Base-by-base conservation (phyloP, 306 rosid genomes). In the Pyrus betulifolia region DNA sequence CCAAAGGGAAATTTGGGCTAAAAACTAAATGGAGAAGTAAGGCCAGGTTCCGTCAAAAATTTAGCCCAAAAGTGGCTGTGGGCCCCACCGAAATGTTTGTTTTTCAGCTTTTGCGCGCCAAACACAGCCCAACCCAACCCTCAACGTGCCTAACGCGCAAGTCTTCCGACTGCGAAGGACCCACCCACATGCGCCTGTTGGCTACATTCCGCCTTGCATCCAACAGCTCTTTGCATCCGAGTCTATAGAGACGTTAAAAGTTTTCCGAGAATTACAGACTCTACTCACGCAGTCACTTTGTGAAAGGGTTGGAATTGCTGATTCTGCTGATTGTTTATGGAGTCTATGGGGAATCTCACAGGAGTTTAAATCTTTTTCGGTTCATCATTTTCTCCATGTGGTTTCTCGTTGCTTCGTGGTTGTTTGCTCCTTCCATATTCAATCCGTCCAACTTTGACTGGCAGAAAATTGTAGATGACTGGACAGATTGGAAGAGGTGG, bases 401-500 rank as follows among this genome's bases (percentile, higher is more conserved):
- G 97, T 92, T 92, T 81, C 88, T 95, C 83, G 92, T 91, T 78
- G 73, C 85, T 75, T 95, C 99, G 52, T 95, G 97, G 99, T 80
- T 95, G 85, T 95, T 95, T 87, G 97, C 97, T 76, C 99, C 99
- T n/a, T 95, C 87, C 77, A 72, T 92, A 81, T 92, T 95, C 85
- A 91, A 92, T 79, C 99, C 99, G 12, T 95, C 96, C 65, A 93
- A 93, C 52, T 92, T 95, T 81, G 98, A 95, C 67, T 95, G 99
- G 99, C 99, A 95, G 88, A 92, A 95, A 78, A 95, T 97, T 14
- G 98, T 95, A 77, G 98, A 95, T 49, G 99, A 95, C 81, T 95
- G 97, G 97, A 82, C 96, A 19, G 99, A 92, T 74, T 95, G 98
- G 98, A 95, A 95, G 82, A 86, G 96, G 65, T 95, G 99, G 98